phyloP scores from a whole-genome alignment of 2,329 filamentous ascomycete genomes.

The Fusarium nanum region DNA sequence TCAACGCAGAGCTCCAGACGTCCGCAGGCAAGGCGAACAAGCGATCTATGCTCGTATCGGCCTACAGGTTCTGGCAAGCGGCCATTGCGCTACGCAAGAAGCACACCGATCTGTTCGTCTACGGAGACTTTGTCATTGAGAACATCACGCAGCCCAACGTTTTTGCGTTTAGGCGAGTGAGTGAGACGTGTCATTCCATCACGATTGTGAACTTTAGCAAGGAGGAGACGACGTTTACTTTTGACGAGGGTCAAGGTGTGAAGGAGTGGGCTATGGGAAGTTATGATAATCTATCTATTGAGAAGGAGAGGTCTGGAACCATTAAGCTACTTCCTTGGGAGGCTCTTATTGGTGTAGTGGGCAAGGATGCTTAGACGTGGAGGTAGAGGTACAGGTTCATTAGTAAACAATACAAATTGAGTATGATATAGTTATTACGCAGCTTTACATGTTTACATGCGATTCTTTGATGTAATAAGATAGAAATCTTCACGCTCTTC shows the following conservation, averaged over 20 bases:
- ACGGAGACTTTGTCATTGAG: slow-evolving; percentile 49
- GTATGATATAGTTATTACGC: neutral
- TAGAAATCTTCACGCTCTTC: neutral
- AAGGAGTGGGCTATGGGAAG: neutral
- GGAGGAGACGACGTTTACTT: neutral
- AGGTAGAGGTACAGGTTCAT: too few species aligned
- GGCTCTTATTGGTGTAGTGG: neutral
- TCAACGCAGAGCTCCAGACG: slow-evolving; percentile 70
- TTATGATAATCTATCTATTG: neutral
- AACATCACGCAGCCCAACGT: slow-evolving; percentile 40
- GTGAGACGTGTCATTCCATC: slow-evolving; percentile 34
- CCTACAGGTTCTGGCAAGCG: slow-evolving; percentile 50
- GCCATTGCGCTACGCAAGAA: slow-evolving; percentile 45
- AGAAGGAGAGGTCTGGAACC: neutral
- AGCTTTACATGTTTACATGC: neutral
- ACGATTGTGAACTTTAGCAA: slow-evolving; percentile 50
- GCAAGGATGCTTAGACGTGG: neutral
- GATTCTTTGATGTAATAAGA: neutral
- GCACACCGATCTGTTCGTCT: slow-evolving; percentile 49
- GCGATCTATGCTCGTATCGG: slow-evolving; percentile 42
- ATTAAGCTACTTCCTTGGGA: slow-evolving; percentile 2
- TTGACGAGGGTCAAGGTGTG: neutral
- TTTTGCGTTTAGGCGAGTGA: slow-evolving; percentile 48
- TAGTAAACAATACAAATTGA: too few species aligned
- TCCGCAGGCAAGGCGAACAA: slow-evolving; percentile 46